Base-by-base conservation (phyloP, 371 early-diverging fungal genomes). In the Mortierella sp. region DNA sequence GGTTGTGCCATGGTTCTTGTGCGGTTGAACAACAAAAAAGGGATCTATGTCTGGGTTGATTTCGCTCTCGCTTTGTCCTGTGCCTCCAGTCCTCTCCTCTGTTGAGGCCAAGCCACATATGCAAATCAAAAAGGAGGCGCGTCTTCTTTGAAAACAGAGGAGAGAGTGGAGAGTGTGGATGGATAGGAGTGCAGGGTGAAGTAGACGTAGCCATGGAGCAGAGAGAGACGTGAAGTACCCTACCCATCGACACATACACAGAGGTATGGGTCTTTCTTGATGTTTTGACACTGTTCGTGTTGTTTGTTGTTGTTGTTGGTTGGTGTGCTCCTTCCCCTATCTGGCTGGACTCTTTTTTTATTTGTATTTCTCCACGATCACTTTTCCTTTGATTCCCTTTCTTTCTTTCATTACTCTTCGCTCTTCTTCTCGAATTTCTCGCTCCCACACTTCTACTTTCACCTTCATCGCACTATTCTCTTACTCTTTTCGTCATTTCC, bases 1-100 rank as follows among this genome's bases (percentile, higher is more conserved):
- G 85, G 85, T 72, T 85, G 85, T 67, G 85, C 85, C 85, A 85
- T 85, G 78, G 55, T 69, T 50, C 34, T 31, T 61, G 37, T 57
- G 28, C 34, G 21, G 71, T 67, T 53, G 67, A 54, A 54, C 54
- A 54, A 53, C 19, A 54, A 67, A 37, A 40, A 67, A 67, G 34
- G 67, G 67, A 67, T 67, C 40, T 67, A 9, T 37, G 31, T 19
- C 1, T 37, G 43, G 0, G 67, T 8, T 28, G 37, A 5, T 14
- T 14, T 31, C 61, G 8, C 5, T 21, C 28, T 59, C 59, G 6
- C 54, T 54, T 34, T 59, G 61, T 61, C 61, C 26, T 61, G 64
- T 64, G 67, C 67, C 67, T 40, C 11, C 67, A 11, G 0, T 50
- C 3, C 2, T 10, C 1, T 50, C 50, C 64, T 4, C 34, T 16